Conservation (phyloP, 2,329 filamentous ascomycete species). For the Pyricularia pennisetigena region DNA sequence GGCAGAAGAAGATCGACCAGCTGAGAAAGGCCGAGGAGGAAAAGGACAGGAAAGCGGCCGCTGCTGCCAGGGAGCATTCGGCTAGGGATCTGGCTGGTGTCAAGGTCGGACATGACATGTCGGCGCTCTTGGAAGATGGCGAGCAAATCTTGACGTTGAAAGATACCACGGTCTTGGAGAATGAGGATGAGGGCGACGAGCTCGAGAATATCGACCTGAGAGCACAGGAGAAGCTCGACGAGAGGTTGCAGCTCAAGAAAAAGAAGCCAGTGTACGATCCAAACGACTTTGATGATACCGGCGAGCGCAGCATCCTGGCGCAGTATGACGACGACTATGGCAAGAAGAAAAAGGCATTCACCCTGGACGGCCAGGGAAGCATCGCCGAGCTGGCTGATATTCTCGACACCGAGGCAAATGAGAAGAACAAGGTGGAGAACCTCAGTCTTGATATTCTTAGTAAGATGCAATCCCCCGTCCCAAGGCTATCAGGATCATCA, state of each 20-base stretch:
- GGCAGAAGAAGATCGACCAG: constrained; percentile 82
- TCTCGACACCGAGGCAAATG: constrained; percentile 34
- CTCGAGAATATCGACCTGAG: constrained; percentile 67
- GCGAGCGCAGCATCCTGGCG: constrained; percentile 59
- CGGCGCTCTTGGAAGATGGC: constrained; percentile 69
- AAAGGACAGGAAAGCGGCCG: constrained; percentile 57
- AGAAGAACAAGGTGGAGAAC: constrained; percentile 56
- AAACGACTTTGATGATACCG: constrained; percentile 58
- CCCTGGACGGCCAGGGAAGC: constrained; percentile 68
- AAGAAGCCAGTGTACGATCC: constrained; percentile 85
- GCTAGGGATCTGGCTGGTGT: constrained; percentile 81
- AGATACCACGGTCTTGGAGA: constrained; percentile 75
- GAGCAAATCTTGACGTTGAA: constrained; percentile 94
- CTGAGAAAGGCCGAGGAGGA: constrained; percentile 65
- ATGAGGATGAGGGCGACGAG: constrained; percentile 83
- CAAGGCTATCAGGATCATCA: neutral
- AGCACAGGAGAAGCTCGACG: constrained; percentile 62
- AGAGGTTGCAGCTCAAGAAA: constrained; percentile 80
- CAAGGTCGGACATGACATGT: constrained; percentile 81
- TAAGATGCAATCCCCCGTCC: constrained; percentile 12
- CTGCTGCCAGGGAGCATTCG: constrained; percentile 62
- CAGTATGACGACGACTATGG: constrained; percentile 96
- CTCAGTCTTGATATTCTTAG: constrained; percentile 67
- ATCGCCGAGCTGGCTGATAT: constrained; percentile 53
- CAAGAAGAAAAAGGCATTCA: constrained; percentile 83